These are phyloP conservation scores for Blumeria graminis DNA, from an alignment of 2,329 filamentous ascomycete species.

Conservation along the genomic window DNA sequence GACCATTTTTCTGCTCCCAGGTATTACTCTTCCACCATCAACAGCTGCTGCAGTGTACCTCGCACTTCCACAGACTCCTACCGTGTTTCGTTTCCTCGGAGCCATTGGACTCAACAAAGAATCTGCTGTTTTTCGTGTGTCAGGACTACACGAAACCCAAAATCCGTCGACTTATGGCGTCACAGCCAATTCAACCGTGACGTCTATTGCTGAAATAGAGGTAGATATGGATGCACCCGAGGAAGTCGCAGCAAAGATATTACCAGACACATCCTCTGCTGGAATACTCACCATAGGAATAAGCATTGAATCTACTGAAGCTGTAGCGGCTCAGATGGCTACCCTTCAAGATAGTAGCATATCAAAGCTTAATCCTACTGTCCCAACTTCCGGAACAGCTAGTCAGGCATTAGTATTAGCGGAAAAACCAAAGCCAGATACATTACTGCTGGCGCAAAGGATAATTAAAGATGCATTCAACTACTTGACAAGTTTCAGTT, in stretches of 20 bases:
- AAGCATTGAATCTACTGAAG: conserved; percentile 49
- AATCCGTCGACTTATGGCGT: conserved; percentile 19
- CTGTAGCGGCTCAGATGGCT: conserved; percentile 46
- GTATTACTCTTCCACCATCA: conserved; percentile 41
- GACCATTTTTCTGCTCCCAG: conserved; percentile 67
- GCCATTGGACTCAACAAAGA: conserved; percentile 78
- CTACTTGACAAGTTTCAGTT: conserved; percentile 72
- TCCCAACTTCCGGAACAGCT: not conserved
- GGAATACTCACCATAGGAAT: conserved; percentile 50
- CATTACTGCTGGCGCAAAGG: conserved; percentile 61
- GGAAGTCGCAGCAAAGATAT: not conserved
- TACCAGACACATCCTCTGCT: conserved; percentile 3
- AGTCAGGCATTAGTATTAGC: conserved; percentile 5
- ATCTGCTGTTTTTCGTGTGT: conserved; percentile 70
- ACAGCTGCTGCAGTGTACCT: conserved; percentile 82
- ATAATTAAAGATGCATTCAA: conserved; percentile 98
- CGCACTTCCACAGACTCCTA: conserved; percentile 26
- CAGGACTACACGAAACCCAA: conserved; percentile 8
- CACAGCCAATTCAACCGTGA: not conserved
- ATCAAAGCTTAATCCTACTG: conserved; percentile 8
- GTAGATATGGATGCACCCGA: conserved; percentile 12
- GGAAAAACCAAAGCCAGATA: conserved; percentile 20
- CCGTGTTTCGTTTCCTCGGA: conserved; percentile 57
- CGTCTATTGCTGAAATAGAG: conserved; percentile 4
- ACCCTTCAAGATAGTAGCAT: conserved; percentile 24